Evolutionary conservation across 495 filamentous ascomycete genomes (phyloP), one percentile per base, ranked within the genome.

Genomic region (Daldinia grandis): DNA sequence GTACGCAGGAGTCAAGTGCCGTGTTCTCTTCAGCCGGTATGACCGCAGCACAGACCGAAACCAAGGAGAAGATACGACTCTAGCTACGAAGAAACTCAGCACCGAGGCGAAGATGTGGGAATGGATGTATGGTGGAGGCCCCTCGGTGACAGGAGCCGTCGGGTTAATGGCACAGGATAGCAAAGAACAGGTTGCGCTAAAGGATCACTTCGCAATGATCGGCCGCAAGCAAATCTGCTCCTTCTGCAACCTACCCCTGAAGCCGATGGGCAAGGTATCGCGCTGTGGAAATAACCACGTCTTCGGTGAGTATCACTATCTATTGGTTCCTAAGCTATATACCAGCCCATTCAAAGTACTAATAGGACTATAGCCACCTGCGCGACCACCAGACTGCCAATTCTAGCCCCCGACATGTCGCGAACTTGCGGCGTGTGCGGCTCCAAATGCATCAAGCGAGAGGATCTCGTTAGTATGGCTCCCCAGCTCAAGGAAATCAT

Each of bases 51-150:
- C 15, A 44, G 62, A 37, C 49, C 21, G 37, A 8, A 53, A 25
- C 66, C 33, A 64, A 27, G 64, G 62, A 27, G 21, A 27, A 3
- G 31, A 61, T n/a, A 30, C 57, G 2, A 25, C 44, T 21, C 25
- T 47, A 28, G 42, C 38, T 2, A 54, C 42, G 40, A 67, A 69
- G 58, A 62, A 72, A n/a, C 68, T 80, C 9, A 83, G 80, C 15
- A 83, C 81, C 8, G 83, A 85, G 62, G 81, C 76, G 0, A 69
- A 63, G 10, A 72, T 80, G 56, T 82, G 82, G 71, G 82, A 84
- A 49, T 81, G 79, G 75, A 81, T 85, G 76, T 85, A 85, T 66
- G 83, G 81, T 51, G 76, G 73, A 17, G 83, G 79, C 7, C 79
- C 78, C 1, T 74, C 76, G 1, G 81, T 85, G 5, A 73, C 78